These are phyloP conservation scores for Yarrowia sp. DNA, from an alignment of 805 yeast genomes.

Conservation along the genomic window DNA sequence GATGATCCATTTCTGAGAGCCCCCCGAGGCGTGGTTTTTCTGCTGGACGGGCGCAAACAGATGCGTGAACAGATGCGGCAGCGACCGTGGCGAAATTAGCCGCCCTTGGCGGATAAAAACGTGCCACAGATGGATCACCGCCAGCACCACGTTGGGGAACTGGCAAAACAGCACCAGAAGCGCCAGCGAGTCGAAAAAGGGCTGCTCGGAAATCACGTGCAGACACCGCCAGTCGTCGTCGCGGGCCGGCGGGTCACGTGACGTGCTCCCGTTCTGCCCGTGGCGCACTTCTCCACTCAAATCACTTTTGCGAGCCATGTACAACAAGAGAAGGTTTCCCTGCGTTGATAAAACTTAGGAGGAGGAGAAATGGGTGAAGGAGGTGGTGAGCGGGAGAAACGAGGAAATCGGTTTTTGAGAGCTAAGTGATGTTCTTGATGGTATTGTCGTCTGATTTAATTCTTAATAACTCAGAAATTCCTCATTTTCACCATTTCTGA, in stretches of 20 bases:
- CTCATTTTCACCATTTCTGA: too few species aligned
- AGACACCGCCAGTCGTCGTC: slow-evolving; percentile 20
- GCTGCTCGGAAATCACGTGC: slow-evolving; percentile 28
- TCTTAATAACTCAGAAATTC: too few species aligned
- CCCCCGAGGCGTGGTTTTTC: neutral
- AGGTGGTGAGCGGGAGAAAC: too few species aligned
- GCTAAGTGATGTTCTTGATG: too few species aligned
- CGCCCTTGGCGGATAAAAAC: slow-evolving; percentile 26
- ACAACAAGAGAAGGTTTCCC: slow-evolving; percentile 2
- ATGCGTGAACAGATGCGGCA: slow-evolving; percentile 26
- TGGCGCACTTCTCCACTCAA: neutral
- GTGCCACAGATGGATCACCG: slow-evolving; percentile 32
- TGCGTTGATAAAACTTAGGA: slow-evolving; percentile 2
- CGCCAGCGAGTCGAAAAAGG: slow-evolving; percentile 38
- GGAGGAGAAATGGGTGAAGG: too few species aligned
- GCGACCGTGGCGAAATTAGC: slow-evolving; percentile 20
- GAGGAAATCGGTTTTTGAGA: too few species aligned
- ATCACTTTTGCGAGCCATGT: slow-evolving; percentile 36
- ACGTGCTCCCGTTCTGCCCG: neutral
- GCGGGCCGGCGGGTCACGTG: neutral
- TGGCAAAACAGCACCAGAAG: slow-evolving; percentile 27
- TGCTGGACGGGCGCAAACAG: slow-evolving; percentile 18
- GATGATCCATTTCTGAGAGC: slow-evolving; percentile 28
- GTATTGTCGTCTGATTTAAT: too few species aligned
- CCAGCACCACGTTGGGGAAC: slow-evolving; percentile 30